Base-by-base conservation (phyloP, 1,139 yeast species). In the Kurtzmaniella quercitrusa region DNA sequence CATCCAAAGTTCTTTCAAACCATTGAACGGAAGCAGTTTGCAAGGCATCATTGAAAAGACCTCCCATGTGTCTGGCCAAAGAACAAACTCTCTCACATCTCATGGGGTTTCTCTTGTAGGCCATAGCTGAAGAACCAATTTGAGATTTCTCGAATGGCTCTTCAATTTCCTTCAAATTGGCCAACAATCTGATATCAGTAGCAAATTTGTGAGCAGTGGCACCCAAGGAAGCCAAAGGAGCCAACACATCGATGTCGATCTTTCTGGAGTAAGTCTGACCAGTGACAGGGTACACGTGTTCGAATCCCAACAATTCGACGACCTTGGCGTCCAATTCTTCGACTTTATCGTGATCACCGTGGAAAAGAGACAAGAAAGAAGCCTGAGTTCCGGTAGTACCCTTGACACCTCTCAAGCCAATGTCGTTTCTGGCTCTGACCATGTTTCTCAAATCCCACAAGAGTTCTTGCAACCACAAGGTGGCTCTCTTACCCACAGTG, bases 311-410 rank as follows among this genome's bases (percentile, higher is more conserved):
- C 57, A 93, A 79, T 66, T 93, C 91, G 48, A 91, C 95, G 45
- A 94, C 97, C 56, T 90, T 83, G 62, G 85, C 82, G 66, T 93
- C 99, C 59, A 93, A 76, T 46, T 75, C 81, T 70, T 93, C 98
- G 52, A 93, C 98, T 73, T 89, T 90, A 62, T 87, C 96, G 67
- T 93, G 98, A 66, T 93, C 84, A 54, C 98, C 98, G 58, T 93
- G 94, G 81, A 91, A 93, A 58, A 93, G 77, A 15, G 98, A 79
- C 61, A 93, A 75, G 78, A 93, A 93, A 2, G 98, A 91, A 44
- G 88, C 98, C 71, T 93, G 99, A 41, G 99, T 93, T 66, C 99
- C 99, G 41, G 99, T 93, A 47, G 99, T 93, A 61, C 99, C 99
- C 75, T 93, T 93, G 55, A 91, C 98, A 63, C 99, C 99, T 70